phyloP scores from a whole-genome alignment of 441 rosid genomes.

The Adansonia grandidieri region DNA sequence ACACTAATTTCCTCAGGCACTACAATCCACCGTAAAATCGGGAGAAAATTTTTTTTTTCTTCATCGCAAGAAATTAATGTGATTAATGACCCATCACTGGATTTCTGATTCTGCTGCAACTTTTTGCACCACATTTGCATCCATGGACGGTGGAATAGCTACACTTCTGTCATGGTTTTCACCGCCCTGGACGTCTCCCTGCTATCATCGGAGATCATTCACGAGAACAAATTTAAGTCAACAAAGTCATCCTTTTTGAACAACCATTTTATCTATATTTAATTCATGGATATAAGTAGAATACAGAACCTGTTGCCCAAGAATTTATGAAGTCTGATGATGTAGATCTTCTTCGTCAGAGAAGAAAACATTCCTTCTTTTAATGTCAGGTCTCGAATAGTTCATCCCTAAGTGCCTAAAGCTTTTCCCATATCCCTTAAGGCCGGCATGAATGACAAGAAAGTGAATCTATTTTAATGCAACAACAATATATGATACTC shows the following conservation, averaged over 20 bases:
- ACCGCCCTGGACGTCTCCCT: conserved; percentile 27
- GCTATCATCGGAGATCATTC: conserved; percentile 25
- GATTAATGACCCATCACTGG: neutral
- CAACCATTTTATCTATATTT: no score
- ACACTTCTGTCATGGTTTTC: no score
- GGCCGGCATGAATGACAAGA: conserved; percentile 21
- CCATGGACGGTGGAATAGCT: no score
- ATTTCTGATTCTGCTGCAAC: conserved; percentile 14
- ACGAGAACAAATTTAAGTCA: neutral
- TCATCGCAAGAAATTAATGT: neutral
- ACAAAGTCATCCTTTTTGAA: neutral
- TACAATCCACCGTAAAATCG: neutral
- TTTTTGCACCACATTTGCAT: neutral
- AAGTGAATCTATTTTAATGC: neutral
- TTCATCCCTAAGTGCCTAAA: conserved; percentile 39
- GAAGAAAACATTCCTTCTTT: conserved; percentile 38
- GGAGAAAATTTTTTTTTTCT: neutral
- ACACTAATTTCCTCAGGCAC: neutral
- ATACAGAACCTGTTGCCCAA: conserved; percentile 40
- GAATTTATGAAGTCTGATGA: conserved; percentile 42
- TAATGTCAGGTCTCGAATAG: conserved; percentile 42
- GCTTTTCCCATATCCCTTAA: conserved; percentile 40
- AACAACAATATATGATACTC: no score
- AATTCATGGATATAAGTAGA: neutral
- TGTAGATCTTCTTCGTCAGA: conserved; percentile 44